Evolutionary conservation across 1,139 yeast genomes (phyloP).

Genomic region (Blastobotrys illinoisensis): DNA sequence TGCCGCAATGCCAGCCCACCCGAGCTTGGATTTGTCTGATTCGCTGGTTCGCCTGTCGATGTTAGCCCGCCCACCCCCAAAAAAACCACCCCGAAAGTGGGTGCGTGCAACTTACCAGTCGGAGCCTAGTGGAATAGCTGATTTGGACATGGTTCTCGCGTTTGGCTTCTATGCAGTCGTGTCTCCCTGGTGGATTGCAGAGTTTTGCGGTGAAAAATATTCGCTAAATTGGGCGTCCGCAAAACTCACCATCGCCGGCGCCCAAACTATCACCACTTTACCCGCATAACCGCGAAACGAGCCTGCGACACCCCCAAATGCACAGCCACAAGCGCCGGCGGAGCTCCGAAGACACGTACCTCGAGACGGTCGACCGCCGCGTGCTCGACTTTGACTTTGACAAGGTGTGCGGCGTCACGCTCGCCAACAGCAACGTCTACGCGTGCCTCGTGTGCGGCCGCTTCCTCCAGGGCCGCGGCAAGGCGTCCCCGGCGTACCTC

Average conservation of each 20-base stretch:
- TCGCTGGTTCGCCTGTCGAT: background rate
- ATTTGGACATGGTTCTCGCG: conserved; percentile 22
- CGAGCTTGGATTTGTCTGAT: background rate
- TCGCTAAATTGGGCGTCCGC: background rate
- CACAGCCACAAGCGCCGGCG: background rate
- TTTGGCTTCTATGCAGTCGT: background rate
- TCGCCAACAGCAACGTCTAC: conserved; percentile 57
- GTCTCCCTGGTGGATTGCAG: background rate
- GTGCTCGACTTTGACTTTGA: conserved; percentile 67
- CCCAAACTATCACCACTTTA: background rate
- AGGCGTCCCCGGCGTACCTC: conserved; percentile 57
- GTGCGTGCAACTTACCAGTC: conserved; percentile 33
- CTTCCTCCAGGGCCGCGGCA: conserved; percentile 63
- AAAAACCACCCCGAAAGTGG: background rate
- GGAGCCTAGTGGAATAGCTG: conserved; percentile 37
- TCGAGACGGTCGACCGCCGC: conserved; percentile 51
- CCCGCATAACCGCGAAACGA: background rate
- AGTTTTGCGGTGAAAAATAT: background rate
- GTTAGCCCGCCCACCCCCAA: background rate
- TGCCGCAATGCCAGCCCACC: background rate
- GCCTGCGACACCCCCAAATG: background rate
- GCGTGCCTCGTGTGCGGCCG: conserved; percentile 73
- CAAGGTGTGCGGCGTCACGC: conserved; percentile 57
- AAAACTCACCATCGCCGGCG: background rate
- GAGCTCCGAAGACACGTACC: conserved; percentile 27